Percentiles rank a stretch among this genome's conserved stretches.
Evolutionary conservation across 2,329 filamentous ascomycete genomes (phyloP).

Genomic region (Volutella citrinella): DNA sequence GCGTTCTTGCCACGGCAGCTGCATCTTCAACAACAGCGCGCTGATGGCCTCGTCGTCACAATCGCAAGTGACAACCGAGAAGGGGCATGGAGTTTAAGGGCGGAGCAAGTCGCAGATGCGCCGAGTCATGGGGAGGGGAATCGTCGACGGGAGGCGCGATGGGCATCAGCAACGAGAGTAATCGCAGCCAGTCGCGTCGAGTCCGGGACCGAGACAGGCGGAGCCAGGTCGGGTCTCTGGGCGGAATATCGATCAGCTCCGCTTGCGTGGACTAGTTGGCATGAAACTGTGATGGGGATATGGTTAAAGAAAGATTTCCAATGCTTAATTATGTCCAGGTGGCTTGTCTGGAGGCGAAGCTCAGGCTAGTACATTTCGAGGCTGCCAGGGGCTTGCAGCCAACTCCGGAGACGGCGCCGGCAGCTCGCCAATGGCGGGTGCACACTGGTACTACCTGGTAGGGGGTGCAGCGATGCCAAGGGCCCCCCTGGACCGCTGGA

Average conservation of each 20-base stretch:
- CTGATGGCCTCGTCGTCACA: conserved; percentile 13
- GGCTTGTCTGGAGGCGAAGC: conserved; percentile 21
- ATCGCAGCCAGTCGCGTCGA: too few relatives aligned
- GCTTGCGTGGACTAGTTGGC: conserved; percentile 8
- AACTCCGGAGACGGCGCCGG: conserved; percentile 9
- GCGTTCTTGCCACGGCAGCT: conserved; percentile 35
- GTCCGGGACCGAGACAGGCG: too few relatives aligned
- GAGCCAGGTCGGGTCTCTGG: too few relatives aligned
- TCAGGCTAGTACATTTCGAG: conserved; percentile 25
- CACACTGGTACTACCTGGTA: conserved; percentile 6
- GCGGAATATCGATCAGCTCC: too few relatives aligned
- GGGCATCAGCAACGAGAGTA: conserved; percentile 9
- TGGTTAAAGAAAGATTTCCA: conserved; percentile 10
- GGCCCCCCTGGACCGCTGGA: too few relatives aligned
- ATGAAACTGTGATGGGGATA: conserved; percentile 5
- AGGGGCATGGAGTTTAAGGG: conserved; percentile 18
- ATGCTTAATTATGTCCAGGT: conserved; percentile 22
- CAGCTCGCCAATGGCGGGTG: conserved; percentile 7
- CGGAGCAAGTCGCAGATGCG: conserved; percentile 16
- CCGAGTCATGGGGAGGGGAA: conserved; percentile 20
- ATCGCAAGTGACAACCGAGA: conserved; percentile 14
- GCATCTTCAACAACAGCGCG: conserved; percentile 29
- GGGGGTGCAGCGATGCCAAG: conserved; percentile 8
- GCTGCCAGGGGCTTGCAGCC: conserved; percentile 27
- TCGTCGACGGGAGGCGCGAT: conserved; percentile 9